phyloP scores from a whole-genome alignment of 371 early-diverging fungal genomes.

The Syncephalis plumigaleata region DNA sequence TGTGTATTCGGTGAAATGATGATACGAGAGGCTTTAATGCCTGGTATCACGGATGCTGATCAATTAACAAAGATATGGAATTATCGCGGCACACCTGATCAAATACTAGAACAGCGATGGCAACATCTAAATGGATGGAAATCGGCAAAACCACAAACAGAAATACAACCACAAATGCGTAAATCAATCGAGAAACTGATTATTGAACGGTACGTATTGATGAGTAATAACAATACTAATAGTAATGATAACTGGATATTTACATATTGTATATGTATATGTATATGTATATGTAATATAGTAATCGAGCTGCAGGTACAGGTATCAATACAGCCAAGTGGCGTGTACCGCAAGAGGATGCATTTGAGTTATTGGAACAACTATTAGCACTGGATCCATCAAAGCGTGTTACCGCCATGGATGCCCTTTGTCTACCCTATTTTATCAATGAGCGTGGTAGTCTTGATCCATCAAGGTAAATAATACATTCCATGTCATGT shows the following conservation, averaged over 20 bases:
- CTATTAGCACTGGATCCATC: constrained; percentile 57
- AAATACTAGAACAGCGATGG: constrained; percentile 53
- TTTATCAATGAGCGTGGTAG: constrained; percentile 37
- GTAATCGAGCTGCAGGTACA: too few species aligned
- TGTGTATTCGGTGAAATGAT: constrained; percentile 82
- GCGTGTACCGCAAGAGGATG: constrained; percentile 5
- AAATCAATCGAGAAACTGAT: neutral
- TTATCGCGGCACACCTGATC: constrained; percentile 25
- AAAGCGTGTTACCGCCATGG: constrained; percentile 47
- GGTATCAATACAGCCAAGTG: too few species aligned
- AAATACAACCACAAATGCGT: neutral
- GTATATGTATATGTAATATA: too few species aligned
- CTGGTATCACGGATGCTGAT: constrained; percentile 60
- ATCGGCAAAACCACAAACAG: constrained; percentile 6
- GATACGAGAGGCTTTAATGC: constrained; percentile 52
- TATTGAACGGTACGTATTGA: neutral
- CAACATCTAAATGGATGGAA: constrained; percentile 37
- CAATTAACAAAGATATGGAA: constrained; percentile 66
- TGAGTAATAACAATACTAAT: too few species aligned
- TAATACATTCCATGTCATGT: too few species aligned
- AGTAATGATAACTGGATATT: too few species aligned
- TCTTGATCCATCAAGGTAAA: constrained; percentile 33
- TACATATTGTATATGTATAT: constrained; percentile 8
- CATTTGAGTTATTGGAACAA: constrained; percentile 56
- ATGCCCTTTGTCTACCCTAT: constrained; percentile 60